A percentile compares a stretch with the other conserved stretches of the same genome.
These are phyloP conservation scores for Tuber microsphaerosporum DNA, from an alignment of 495 filamentous ascomycete species.

Conservation along the genomic window DNA sequence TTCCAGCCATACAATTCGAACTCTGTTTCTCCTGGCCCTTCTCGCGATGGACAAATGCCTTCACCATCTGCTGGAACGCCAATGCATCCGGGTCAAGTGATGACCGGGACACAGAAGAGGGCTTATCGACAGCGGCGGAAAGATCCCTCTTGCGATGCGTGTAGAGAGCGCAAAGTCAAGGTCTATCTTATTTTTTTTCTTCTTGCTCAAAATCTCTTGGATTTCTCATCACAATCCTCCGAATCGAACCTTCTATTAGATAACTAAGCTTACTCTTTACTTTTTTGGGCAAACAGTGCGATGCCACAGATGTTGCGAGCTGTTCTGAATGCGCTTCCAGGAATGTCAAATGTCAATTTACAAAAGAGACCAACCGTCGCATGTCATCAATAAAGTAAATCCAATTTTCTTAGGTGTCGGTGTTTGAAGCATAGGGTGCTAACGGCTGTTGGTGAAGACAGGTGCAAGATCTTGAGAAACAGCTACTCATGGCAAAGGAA, in stretches of 20 bases:
- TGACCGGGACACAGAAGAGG: constrained; percentile 64
- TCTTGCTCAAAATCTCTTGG: constrained; percentile 7
- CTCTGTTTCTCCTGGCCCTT: constrained; percentile 40
- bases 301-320: constrained; percentile 89
- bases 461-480: constrained; percentile 93
- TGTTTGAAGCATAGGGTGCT: neutral
- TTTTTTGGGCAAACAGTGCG: constrained; percentile 54
- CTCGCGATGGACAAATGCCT: constrained; percentile 37
- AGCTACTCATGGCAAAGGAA: constrained; percentile 60
- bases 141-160: constrained; percentile 96
- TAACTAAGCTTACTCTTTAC: constrained; percentile 22
- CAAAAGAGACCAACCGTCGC: constrained; percentile 94
- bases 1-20: constrained; percentile 38
- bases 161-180: constrained; percentile 96
- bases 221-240: neutral
- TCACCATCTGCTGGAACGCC: constrained; percentile 32
- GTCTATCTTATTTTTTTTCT: constrained; percentile 43
- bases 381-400: constrained; percentile 96
- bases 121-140: constrained; percentile 92
- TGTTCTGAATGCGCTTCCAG: constrained; percentile 95
- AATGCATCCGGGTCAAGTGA: constrained; percentile 43
- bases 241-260: constrained; percentile 6
- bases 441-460: constrained; percentile 50
- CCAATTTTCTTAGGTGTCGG: constrained; percentile 4
- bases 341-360: constrained; percentile 95